Base-by-base conservation (phyloP, 108 stramenopile species). In the Skeletonema marinoi region DNA sequence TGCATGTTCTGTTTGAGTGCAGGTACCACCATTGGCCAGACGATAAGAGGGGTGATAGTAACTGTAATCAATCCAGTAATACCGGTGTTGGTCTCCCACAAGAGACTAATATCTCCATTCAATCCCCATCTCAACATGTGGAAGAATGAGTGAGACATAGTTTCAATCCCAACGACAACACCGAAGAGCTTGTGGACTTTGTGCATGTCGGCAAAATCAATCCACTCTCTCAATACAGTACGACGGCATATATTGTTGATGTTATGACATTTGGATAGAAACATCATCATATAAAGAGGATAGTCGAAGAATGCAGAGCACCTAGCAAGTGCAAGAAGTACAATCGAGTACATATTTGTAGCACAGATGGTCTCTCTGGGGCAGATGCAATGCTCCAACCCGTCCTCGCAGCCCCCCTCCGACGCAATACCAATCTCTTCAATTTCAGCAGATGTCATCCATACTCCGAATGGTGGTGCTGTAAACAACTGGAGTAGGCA, bases 321-420 rank as follows among this genome's bases (percentile, higher is more conserved):
- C 41, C 75, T 30, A 14, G 75, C 39, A 4, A 76, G 41, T 4
- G 68, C 39, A 0, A 76, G 75, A 7, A 76, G 32, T 10, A 76
- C 65, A 54, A 76, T 70, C 10, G 51, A 69, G 7, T 59, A 6
- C 56, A 59, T 30, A 29, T 35, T 33, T 60, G 59, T 35, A 2
- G 75, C 75, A 36, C 68, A 76, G 19, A 76, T 60, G 32, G 75
- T 76, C 58, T 76, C 68, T 25, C 75, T 56, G 31, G 75, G 75
- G 16, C 75, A 76, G 41, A 76, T 69, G 68, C 75, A 76, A 3
- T 19, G 14, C 8, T 32, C 12, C 46, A 69, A 30, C 21, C 54
- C 68, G 13, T 69, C 38, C 25, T 50, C 17, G 41, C 75, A 76
- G 11, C 75, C 75, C 29, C 13, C 25, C 25, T 33, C 54, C 31